Percentiles rank a stretch among this genome's conserved stretches.
Evolutionary conservation across 2,329 filamentous ascomycete species (phyloP).

Genomic region (Neonectria magnoliae): DNA sequence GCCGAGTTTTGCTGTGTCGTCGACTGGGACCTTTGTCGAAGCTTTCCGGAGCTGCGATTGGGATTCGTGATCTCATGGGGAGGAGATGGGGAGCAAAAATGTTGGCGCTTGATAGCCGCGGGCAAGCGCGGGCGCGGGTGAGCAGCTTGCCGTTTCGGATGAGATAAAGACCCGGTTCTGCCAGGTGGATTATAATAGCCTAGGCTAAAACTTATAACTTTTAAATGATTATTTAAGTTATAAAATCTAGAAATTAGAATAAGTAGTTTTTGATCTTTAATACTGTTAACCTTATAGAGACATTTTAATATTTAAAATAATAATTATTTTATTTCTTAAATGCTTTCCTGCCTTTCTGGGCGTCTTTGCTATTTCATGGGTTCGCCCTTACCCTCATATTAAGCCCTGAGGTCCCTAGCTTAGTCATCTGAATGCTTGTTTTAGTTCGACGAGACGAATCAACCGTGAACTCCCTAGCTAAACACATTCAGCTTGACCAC

Average conservation of each 20-base stretch:
- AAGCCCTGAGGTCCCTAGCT: neutral
- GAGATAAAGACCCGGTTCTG: constrained; percentile 10
- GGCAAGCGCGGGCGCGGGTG: constrained; percentile 29
- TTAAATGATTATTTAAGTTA: neutral
- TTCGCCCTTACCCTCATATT: neutral
- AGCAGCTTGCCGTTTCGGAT: neutral
- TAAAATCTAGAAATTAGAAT: neutral
- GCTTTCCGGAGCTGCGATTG: constrained; percentile 35
- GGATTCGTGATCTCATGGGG: constrained; percentile 42
- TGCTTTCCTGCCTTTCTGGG: neutral
- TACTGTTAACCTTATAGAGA: neutral
- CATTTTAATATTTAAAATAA: neutral
- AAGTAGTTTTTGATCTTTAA: neutral
- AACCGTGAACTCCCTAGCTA: neutral
- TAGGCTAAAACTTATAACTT: constrained; percentile 4
- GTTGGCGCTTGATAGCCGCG: constrained; percentile 39
- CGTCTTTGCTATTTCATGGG: neutral
- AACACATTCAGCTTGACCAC: neutral
- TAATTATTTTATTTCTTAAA: neutral
- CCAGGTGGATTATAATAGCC: constrained; percentile 10
- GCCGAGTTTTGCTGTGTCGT: constrained; percentile 25
- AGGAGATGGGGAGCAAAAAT: constrained; percentile 29
- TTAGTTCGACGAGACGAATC: neutral
- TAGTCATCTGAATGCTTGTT: constrained; percentile 13
- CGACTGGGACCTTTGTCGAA: constrained; percentile 29